Conservation (phyloP, 306 rosid genomes). For the Amphicarpaea edgeworthii region DNA sequence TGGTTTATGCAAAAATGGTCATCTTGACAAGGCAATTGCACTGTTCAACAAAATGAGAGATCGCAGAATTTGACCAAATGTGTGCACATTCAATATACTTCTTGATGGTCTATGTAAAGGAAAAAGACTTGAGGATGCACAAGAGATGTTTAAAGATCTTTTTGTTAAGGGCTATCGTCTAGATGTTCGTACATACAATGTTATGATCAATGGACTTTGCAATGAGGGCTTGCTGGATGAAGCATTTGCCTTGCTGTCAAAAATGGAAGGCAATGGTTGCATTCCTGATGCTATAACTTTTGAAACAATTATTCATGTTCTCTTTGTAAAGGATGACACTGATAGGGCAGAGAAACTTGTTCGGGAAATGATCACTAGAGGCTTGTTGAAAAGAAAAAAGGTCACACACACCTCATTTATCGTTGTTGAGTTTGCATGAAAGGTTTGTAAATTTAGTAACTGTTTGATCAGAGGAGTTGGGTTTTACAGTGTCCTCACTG, state of each 20-base stretch:
- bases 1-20: not conserved
- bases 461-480: too few relatives aligned
- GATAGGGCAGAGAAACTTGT: not conserved
- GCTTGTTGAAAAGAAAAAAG: not conserved
- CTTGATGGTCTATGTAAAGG: constrained; percentile 19
- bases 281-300: not conserved
- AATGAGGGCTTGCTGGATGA: not conserved
- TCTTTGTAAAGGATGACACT: not conserved
- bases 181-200: rapidly evolving
- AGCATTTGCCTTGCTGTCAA: not conserved
- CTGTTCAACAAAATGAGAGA: not conserved
- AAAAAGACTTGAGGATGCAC: not conserved
- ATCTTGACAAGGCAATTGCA: constrained; percentile 8
- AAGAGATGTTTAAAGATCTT: not conserved
- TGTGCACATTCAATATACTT: not conserved
- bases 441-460: too few relatives aligned
- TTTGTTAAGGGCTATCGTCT: not conserved
- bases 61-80: not conserved
- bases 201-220: constrained; percentile 6
- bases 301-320: not conserved
- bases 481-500: too few relatives aligned
- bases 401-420: too few relatives aligned
- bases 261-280: not conserved
- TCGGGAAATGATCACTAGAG: not conserved
- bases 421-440: too few relatives aligned